Conservation (phyloP, 1,284 basidiomycete genomes). For the Trametes sp. region DNA sequence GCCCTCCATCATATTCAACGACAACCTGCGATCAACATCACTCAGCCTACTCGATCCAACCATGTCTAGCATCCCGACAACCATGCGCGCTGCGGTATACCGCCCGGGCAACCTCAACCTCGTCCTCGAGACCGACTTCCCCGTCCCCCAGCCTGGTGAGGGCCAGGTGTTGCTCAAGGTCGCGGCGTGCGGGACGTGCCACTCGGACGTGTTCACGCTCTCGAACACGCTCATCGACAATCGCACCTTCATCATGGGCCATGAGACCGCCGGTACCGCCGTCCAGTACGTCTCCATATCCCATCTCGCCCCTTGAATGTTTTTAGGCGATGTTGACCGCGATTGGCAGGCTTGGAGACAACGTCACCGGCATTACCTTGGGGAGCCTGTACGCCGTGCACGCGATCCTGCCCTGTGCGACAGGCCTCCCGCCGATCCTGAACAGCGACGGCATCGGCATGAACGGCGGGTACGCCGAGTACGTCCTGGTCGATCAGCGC, state of each 20-base stretch:
- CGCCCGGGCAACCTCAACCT: conserved; percentile 31
- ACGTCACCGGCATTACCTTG: conserved; percentile 25
- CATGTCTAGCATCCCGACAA: conserved; percentile 6
- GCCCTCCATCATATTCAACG: not conserved
- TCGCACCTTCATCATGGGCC: conserved; percentile 38
- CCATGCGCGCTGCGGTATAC: conserved; percentile 35
- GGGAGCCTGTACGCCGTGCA: conserved; percentile 33
- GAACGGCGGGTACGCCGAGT: conserved; percentile 39
- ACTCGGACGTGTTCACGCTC: conserved; percentile 37
- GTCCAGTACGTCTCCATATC: conserved; percentile 21
- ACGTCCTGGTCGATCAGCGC: conserved; percentile 26
- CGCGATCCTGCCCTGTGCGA: conserved; percentile 21
- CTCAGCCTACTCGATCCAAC: not conserved
- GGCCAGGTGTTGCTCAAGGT: conserved; percentile 40
- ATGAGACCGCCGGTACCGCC: conserved; percentile 37
- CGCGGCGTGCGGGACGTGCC: conserved; percentile 39
- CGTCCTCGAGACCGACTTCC: conserved; percentile 28
- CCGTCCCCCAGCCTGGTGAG: conserved; percentile 32
- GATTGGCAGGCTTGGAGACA: conserved; percentile 22
- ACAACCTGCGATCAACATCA: not conserved
- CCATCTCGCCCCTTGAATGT: not conserved
- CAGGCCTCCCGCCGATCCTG: conserved; percentile 19
- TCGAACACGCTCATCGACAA: conserved; percentile 29
- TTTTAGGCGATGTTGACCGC: too few relatives aligned
- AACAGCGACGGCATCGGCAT: conserved; percentile 32